Conservation (phyloP, 169 alveolate species). For the Babesia bovis region DNA sequence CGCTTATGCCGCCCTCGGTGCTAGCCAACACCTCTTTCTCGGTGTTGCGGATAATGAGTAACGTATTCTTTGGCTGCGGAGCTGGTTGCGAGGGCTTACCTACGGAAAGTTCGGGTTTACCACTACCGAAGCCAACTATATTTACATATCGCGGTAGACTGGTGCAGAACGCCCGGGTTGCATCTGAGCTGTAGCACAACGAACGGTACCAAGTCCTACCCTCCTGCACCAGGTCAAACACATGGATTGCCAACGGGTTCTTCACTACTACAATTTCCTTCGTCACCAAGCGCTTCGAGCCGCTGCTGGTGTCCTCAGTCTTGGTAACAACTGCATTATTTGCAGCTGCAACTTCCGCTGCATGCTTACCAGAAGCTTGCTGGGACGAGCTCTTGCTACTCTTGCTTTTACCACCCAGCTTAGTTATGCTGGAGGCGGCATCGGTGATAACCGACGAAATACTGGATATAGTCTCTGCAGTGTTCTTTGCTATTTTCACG, state of each 20-base stretch:
- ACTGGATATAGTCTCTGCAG: conserved; percentile 53
- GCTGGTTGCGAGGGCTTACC: conserved; percentile 36
- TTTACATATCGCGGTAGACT: conserved; percentile 57
- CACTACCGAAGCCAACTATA: conserved; percentile 1
- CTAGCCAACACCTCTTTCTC: conserved; percentile 5
- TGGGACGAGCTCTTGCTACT: conserved; percentile 7
- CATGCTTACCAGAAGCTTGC: conserved; percentile 12
- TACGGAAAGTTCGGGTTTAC: conserved; percentile 31
- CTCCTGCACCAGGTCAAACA: conserved; percentile 69
- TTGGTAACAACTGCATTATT: conserved; percentile 32
- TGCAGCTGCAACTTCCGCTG: conserved; percentile 34
- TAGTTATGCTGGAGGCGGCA: conserved; percentile 61
- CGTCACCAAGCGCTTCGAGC: conserved; percentile 47
- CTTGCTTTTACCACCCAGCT: conserved; percentile 41
- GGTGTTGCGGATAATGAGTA: conserved; percentile 56
- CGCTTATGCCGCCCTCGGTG: conserved; percentile 10
- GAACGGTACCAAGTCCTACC: conserved; percentile 74
- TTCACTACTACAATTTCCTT: conserved; percentile 68
- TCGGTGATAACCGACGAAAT: conserved; percentile 58
- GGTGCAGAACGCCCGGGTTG: conserved; percentile 63
- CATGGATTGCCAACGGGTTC: conserved; percentile 70
- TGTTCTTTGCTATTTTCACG: conserved; percentile 47
- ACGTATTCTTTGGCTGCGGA: conserved; percentile 15
- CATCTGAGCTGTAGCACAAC: conserved; percentile 74
- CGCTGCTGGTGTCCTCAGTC: conserved; percentile 14